Evolutionary conservation across 805 yeast genomes (phyloP), one percentile per base, ranked within the genome.

Genomic region (Cyberlindnera meyerae): DNA sequence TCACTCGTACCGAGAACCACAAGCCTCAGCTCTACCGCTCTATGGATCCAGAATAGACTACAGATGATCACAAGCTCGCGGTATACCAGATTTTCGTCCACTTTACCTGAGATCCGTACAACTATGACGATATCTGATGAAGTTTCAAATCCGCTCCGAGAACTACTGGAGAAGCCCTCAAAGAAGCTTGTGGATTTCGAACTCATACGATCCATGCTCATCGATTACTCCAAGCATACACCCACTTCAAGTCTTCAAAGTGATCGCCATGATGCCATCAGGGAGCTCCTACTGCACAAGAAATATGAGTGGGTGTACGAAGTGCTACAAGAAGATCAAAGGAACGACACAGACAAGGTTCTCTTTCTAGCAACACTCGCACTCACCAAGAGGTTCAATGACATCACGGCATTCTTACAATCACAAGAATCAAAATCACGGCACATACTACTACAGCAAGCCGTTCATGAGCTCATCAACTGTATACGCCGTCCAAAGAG

Each of bases 251-350:
- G 9, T 9, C 22, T 8, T 9, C 22, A 20, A 20, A 20, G 34
- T 24, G 31, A 39, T 11, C 28, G 42, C 26, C 24, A 24, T 8
- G 31, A 37, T 8, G 36, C 35, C 1, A 16, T 45, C 8, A 5
- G 33, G 5, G 11, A 40, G 2, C 35, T 48, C 1, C 37, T 48
- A 6, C 37, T 28, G 27, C 36, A 24, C 27, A 45, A 43, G 26
- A 39, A 35, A 27, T 28, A 21, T 15, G 44, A 41, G 5, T 36
- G 37, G 36, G 42, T 45, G 3, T 29, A 32, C 4, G 31, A 37
- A 3, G 29, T 44, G 22, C 33, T 41, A 4, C n/a, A n/a, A n/a
- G n/a, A n/a, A n/a, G n/a, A n/a, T 11, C 22, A n/a, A 17, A 27
- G 4, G 36, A 25, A 8, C 8, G 27, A 6, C 16, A 16, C 11